Conservation (phyloP, 495 filamentous ascomycete species). For the Hyaloscypha variabilis region DNA sequence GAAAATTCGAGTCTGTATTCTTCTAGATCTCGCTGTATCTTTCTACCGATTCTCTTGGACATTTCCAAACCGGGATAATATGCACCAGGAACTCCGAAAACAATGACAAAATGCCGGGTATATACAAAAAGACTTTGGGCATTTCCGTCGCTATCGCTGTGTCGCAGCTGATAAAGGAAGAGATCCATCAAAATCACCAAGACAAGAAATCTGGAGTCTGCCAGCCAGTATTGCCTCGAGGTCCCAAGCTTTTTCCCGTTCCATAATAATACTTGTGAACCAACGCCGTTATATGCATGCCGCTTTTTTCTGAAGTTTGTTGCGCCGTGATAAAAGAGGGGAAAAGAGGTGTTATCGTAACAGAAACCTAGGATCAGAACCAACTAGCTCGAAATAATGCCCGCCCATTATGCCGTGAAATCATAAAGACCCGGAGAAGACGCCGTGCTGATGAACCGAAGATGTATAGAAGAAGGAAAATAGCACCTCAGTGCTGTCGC, state of each 20-base stretch:
- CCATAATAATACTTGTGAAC: background rate
- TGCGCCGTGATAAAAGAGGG: constrained; percentile 15
- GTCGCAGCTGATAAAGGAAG: constrained; percentile 16
- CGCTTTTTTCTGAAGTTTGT: constrained; percentile 16
- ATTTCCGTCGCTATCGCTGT: constrained; percentile 27
- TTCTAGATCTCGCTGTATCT: background rate
- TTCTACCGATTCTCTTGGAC: background rate
- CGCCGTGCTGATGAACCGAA: constrained; percentile 17
- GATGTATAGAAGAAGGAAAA: constrained; percentile 2
- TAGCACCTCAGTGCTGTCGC: constrained; percentile 9
- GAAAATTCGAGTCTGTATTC: background rate
- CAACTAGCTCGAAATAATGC: constrained; percentile 2
- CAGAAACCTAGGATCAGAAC: background rate
- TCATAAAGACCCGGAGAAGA: constrained; percentile 5
- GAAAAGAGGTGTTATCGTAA: background rate
- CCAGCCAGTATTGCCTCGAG: constrained; percentile 33
- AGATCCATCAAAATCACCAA: constrained; percentile 31
- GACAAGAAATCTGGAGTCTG: constrained; percentile 31
- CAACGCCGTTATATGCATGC: constrained; percentile 21
- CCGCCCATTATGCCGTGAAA: background rate
- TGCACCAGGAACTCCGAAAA: background rate
- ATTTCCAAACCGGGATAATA: background rate
- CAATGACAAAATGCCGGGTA: constrained; percentile 18
- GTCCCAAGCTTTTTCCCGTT: constrained; percentile 27
- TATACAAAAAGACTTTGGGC: constrained; percentile 24